These are phyloP conservation scores for Candida namnaoensis DNA, from an alignment of 805 yeast genomes.

Conservation along the genomic window DNA sequence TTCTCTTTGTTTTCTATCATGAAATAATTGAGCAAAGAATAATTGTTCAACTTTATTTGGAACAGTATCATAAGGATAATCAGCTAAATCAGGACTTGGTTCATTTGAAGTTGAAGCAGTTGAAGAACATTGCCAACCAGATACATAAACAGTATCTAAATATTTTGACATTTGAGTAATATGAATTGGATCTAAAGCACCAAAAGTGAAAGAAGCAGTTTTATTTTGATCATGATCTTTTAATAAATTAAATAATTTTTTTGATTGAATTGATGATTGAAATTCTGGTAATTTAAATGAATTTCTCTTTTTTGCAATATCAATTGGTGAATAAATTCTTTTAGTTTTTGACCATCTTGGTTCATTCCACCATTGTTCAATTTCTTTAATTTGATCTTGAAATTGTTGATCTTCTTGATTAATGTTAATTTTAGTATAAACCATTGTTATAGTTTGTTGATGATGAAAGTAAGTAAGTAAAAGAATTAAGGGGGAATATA, in stretches of 20 bases:
- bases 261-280: slow-evolving; percentile 74
- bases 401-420: slow-evolving; percentile 14
- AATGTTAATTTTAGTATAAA: slow-evolving; percentile 3
- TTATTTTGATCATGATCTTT: slow-evolving; percentile 63
- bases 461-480: too few species aligned
- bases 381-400: slow-evolving; percentile 51
- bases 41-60: slow-evolving; percentile 97
- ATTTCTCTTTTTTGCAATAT: slow-evolving; percentile 85
- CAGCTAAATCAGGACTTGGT: slow-evolving; percentile 98
- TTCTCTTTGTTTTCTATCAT: slow-evolving; percentile 92
- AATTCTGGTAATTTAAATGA: slow-evolving; percentile 54
- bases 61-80: slow-evolving; percentile 97
- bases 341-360: slow-evolving; percentile 89
- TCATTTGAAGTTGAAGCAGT: slow-evolving; percentile 97
- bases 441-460: neutral
- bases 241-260: slow-evolving; percentile 66
- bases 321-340: slow-evolving; percentile 82
- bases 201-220: slow-evolving; percentile 83
- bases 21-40: slow-evolving; percentile 95
- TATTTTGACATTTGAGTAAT: slow-evolving; percentile 95
- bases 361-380: slow-evolving; percentile 85
- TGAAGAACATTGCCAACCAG: slow-evolving; percentile 99
- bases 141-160: slow-evolving; percentile 85
- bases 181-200: slow-evolving; percentile 93
- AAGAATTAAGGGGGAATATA: too few species aligned